Base-by-base conservation (phyloP, 148 eudicot species). In the Hydrangea macrophylla region DNA sequence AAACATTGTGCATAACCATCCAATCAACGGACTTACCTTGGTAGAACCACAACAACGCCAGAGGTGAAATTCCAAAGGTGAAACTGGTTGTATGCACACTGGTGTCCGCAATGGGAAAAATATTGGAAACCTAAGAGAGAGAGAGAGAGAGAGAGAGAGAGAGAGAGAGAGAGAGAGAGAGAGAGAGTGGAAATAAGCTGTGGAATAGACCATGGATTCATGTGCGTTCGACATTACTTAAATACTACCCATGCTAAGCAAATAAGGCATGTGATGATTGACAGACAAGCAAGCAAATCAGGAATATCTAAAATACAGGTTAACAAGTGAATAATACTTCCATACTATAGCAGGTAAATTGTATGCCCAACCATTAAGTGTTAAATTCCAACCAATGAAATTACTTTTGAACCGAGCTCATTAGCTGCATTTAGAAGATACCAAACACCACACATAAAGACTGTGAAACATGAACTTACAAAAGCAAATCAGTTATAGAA, bases 61-160 rank as follows among this genome's bases (percentile, higher is more conserved):
- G 45, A 94, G 73, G 75, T 91, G 86, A 65, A 89, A 71, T 60
- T 88, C 97, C 54, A 94, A 57, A 64, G 91, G 86, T 33, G 63
- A 60, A 48, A 92, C 93, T 0, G 93, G 85, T 55, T 64, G 73
- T 28, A 87, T 70, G 36, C 74, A 85, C 11, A 94, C 70, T 18
- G 99, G 99, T 27, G 81, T 78, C 75, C 91, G 81, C 74, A 94
- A 74, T 5, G 99, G 96, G 64, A 94, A 86, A 77, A 83, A 94
- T 77, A 90, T 88, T 3, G 99, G 97, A 78, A 94, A 94, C 99
- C 98, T 94, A 78, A 25, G n/a, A n/a, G n/a, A n/a, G n/a, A n/a
- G n/a, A n/a, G n/a, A n/a, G n/a, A n/a, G n/a, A n/a, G n/a, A n/a
- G n/a, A n/a, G n/a, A n/a, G n/a, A n/a, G n/a, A n/a, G n/a, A n/a